Conservation (phyloP, 441 rosid genomes). For the Jatropha podagrica region DNA sequence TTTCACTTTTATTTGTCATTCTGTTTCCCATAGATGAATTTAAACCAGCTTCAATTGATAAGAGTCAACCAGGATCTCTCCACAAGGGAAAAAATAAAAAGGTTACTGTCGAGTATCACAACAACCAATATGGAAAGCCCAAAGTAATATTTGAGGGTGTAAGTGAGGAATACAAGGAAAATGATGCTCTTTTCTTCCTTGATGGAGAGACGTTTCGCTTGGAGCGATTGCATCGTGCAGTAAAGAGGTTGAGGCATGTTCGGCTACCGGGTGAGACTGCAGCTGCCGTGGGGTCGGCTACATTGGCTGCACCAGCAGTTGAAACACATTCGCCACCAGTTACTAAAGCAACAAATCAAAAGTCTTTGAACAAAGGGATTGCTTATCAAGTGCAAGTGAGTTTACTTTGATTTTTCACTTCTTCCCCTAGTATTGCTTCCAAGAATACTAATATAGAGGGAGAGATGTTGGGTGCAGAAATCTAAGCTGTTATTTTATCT, state of each 20-base stretch:
- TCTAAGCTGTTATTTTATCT: conserved; percentile 7
- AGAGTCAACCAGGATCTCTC: conserved; percentile 57
- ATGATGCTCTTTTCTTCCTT: conserved; percentile 72
- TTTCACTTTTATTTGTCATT: not conserved
- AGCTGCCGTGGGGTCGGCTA: conserved; percentile 26
- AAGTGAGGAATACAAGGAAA: conserved; percentile 72
- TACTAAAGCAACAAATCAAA: conserved; percentile 42
- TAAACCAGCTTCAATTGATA: conserved; percentile 83
- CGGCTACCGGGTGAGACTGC: conserved; percentile 69
- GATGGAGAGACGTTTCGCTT: conserved; percentile 67
- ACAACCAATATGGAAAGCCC: conserved; percentile 69
- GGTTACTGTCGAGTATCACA: conserved; percentile 75
- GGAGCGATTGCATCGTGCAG: conserved; percentile 74
- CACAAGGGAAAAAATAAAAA: conserved; percentile 65
- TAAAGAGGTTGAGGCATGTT: conserved; percentile 57
- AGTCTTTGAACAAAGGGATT: conserved; percentile 25
- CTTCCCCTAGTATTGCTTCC: not conserved
- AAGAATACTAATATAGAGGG: conserved; percentile 22
- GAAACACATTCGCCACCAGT: conserved; percentile 48
- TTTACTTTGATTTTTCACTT: conserved; percentile 25
- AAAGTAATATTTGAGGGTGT: conserved; percentile 72
- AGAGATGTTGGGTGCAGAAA: conserved; percentile 20
- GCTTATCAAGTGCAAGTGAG: conserved; percentile 32
- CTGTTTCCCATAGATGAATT: conserved; percentile 53
- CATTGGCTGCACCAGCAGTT: conserved; percentile 33